These are phyloP conservation scores for Madurella mycetomatis DNA, from an alignment of 2,329 filamentous ascomycete species.

Conservation along the genomic window DNA sequence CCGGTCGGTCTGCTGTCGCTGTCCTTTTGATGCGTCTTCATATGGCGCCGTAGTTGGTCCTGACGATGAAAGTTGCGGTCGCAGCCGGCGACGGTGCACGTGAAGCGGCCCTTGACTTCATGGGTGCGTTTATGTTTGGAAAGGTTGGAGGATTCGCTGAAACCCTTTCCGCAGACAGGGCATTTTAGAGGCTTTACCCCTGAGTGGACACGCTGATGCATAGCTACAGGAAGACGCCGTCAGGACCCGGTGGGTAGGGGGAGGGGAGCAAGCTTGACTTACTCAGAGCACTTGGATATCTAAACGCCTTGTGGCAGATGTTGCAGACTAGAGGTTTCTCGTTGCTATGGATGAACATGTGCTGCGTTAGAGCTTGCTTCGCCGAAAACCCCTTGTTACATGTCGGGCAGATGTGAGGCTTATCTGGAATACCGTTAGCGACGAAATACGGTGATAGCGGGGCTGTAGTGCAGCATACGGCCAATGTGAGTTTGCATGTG, in stretches of 20 bases:
- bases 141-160: conserved; percentile 62
- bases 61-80: conserved; percentile 54
- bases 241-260: background rate
- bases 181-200: conserved; percentile 60
- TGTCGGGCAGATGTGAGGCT: conserved; percentile 52
- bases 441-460: background rate
- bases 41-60: conserved; percentile 58
- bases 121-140: conserved; percentile 63
- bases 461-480: conserved; percentile 40
- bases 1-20: conserved; percentile 3
- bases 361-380: conserved; percentile 63
- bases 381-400: conserved; percentile 60
- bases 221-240: conserved; percentile 41
- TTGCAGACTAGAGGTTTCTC: conserved; percentile 59
- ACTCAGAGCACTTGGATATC: conserved; percentile 65
- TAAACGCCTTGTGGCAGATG: conserved; percentile 56
- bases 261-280: conserved; percentile 29
- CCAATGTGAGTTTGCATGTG: conserved; percentile 64
- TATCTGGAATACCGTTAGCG: conserved; percentile 40
- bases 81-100: conserved; percentile 47
- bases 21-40: conserved; percentile 31
- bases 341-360: conserved; percentile 62
- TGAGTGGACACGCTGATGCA: conserved; percentile 63
- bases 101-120: conserved; percentile 47
- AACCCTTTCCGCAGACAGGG: conserved; percentile 53